phyloP scores from a whole-genome alignment of 305 asterid species.

The Fraxinus velutina region DNA sequence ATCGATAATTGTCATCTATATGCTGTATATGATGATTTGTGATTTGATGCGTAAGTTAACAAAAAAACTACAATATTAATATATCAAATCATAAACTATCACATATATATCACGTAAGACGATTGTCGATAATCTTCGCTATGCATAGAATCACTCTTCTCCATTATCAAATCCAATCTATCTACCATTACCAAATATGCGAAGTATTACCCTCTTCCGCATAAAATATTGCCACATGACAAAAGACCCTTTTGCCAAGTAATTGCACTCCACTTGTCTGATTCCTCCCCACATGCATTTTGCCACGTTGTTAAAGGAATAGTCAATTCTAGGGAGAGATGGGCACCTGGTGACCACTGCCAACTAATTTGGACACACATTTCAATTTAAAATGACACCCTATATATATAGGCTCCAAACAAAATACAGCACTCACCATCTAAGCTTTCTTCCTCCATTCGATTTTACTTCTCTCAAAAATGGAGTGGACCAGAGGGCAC shows the following conservation, averaged over 20 bases:
- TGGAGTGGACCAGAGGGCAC: conserved; percentile 74
- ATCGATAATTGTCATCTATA: no score
- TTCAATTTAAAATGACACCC: conserved; percentile 26
- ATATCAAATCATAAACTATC: no score
- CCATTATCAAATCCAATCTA: conserved; percentile 36
- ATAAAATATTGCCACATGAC: conserved; percentile 30
- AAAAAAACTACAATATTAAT: no score
- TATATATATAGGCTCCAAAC: conserved; percentile 11
- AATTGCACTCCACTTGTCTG: conserved; percentile 22
- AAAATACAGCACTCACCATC: conserved; percentile 14
- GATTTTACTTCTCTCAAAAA: conserved; percentile 20
- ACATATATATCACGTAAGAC: no score
- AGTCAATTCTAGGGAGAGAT: conserved; percentile 24
- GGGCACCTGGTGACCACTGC: conserved; percentile 23
- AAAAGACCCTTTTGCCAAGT: conserved; percentile 27
- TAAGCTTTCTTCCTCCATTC: conserved; percentile 15
- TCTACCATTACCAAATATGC: conserved; percentile 36
- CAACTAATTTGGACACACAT: conserved; percentile 49
- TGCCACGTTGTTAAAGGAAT: conserved; percentile 55
- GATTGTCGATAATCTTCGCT: no score
- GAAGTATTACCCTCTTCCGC: neutral
- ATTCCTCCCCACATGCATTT: conserved; percentile 16
- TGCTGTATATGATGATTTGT: no score
- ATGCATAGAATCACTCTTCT: neutral
- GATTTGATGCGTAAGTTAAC: no score